Conservation (phyloP, 495 filamentous ascomycete species). For the Xylaria castorea region DNA sequence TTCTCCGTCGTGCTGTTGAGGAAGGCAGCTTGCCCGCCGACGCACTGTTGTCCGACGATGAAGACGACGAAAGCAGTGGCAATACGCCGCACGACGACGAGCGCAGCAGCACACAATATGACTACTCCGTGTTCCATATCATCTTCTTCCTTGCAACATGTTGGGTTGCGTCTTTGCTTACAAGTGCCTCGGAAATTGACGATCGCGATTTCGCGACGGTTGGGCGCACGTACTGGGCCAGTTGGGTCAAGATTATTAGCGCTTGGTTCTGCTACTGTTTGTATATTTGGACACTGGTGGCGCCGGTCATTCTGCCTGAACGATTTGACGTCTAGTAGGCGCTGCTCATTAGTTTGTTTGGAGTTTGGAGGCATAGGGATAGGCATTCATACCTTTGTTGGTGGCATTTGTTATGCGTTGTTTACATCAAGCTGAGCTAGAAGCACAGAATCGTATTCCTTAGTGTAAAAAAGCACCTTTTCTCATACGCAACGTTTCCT, state of each 20-base stretch:
- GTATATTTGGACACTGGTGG: conserved; percentile 90
- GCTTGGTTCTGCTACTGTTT: conserved; percentile 96
- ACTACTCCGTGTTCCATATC: conserved; percentile 94
- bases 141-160: conserved; percentile 96
- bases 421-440: not conserved
- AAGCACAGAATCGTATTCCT: not conserved
- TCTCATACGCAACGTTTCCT: not conserved
- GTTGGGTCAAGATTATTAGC: conserved; percentile 99
- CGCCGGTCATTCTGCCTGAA: conserved; percentile 85
- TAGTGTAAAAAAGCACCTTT: not conserved
- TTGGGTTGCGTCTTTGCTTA: conserved; percentile 93
- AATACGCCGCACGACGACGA: conserved; percentile 82
- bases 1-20: conserved; percentile 88
- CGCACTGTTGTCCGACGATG: conserved; percentile 81
- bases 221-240: conserved; percentile 94
- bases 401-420: not conserved
- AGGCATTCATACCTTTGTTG: not conserved
- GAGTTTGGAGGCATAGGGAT: conserved; percentile 16
- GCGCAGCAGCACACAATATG: conserved; percentile 88
- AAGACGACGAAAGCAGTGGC: conserved; percentile 67
- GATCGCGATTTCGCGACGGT: conserved; percentile 85
- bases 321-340: conserved; percentile 67
- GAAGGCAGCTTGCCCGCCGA: conserved; percentile 90
- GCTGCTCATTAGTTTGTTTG: not conserved
- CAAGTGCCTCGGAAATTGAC: conserved; percentile 72